These are phyloP conservation scores for Celoporthe dispersa DNA, from an alignment of 2,329 filamentous ascomycete species.

Conservation along the genomic window DNA sequence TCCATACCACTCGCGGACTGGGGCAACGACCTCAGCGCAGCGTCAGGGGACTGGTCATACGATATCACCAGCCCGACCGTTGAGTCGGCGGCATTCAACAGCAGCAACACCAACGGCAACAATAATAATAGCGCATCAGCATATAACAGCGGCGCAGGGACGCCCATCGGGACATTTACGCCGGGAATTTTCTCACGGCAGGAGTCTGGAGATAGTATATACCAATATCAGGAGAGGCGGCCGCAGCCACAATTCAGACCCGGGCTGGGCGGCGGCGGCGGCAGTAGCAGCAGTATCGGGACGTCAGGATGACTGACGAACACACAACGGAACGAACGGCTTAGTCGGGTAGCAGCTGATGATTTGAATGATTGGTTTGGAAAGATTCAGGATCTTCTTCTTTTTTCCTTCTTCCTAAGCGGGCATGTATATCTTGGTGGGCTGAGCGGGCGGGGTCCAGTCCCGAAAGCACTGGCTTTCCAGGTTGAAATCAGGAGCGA, in stretches of 20 bases:
- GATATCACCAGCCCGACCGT: constrained; percentile 26
- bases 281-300: constrained; percentile 19
- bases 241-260: constrained; percentile 15
- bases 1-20: constrained; percentile 14
- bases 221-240: constrained; percentile 24
- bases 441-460: neutral
- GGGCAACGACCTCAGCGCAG: constrained; percentile 16
- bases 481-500: neutral
- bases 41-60: constrained; percentile 28
- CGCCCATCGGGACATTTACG: constrained; percentile 19
- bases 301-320: constrained; percentile 24
- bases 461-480: neutral
- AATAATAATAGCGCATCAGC: constrained; percentile 19
- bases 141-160: constrained; percentile 26
- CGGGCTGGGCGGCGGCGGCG: neutral
- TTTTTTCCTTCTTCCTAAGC: neutral
- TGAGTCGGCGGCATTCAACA: constrained; percentile 22
- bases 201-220: constrained; percentile 22
- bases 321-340: neutral
- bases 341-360: neutral
- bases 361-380: neutral
- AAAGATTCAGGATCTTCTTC: neutral
- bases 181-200: constrained; percentile 24
- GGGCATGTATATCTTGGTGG: neutral
- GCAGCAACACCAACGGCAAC: neutral